A percentile compares a stretch with the other conserved stretches of the same genome.
phyloP scores from a whole-genome alignment of 352 stramenopile species.

The Phytophthora syringae region DNA sequence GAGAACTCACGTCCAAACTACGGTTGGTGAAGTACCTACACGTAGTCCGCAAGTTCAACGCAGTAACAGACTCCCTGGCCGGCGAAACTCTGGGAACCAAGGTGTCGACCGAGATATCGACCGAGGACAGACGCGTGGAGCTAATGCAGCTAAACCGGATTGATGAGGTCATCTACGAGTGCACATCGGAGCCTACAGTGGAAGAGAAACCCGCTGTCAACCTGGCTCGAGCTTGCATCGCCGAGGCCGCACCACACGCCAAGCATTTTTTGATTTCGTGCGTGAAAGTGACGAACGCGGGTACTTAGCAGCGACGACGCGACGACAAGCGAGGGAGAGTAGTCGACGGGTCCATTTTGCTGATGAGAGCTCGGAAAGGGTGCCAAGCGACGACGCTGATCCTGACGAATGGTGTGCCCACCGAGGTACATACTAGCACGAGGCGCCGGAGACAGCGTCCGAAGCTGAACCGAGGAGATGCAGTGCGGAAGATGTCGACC shows the following conservation, averaged over 20 bases:
- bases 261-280: conserved; percentile 6
- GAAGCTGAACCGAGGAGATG: not conserved
- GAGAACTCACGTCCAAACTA: not conserved
- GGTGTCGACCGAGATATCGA: not conserved
- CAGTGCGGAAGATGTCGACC: conserved; percentile 6
- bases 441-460: not conserved
- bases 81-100: conserved; percentile 5
- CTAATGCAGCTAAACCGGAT: conserved; percentile 6
- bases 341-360: not conserved
- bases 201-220: not conserved
- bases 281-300: not conserved
- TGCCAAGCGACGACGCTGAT: no score
- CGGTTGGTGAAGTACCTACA: conserved; percentile 6
- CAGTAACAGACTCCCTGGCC: conserved; percentile 5
- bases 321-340: not conserved
- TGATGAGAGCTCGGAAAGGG: not conserved
- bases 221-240: not conserved
- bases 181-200: not conserved
- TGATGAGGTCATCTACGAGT: conserved; percentile 7
- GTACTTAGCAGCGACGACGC: not conserved
- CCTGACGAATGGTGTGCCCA: not conserved
- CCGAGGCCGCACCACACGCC: no score
- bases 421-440: not conserved
- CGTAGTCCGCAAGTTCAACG: conserved; percentile 1
- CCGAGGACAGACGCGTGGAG: not conserved